Base-by-base conservation (phyloP, 2,329 filamentous ascomycete genomes). In the Dendrostoma leiphaemia region DNA sequence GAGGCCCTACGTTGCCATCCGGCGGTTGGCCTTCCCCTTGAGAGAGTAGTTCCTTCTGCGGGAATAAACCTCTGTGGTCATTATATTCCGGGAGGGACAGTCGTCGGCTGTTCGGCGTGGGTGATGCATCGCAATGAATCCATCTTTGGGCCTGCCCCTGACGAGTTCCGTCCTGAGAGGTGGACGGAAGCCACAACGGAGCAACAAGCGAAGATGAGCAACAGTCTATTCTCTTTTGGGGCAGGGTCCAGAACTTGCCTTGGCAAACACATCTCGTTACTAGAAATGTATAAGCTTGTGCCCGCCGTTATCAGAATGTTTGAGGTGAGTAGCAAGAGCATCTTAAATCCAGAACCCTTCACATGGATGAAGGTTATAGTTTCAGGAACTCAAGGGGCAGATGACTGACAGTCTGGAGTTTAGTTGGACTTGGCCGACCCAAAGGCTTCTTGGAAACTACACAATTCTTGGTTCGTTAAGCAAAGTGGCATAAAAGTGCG, bases 261-360 rank as follows among this genome's bases (percentile, higher is more conserved):
- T 4, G 34, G 51, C 7, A 53, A 26, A 41, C 38, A 41, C 2
- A 46, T 48, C 28, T 47, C 51, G 3, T 5, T 48, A 15, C 44
- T 48, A 3, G 51, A 48, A 28, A 48, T 53, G 44, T 53, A 53
- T 13, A 53, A 48, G 19, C 2, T 53, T 13, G 43, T 53, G 8
- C 44, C 44, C 6, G 44, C 32, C 5, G 17, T 53, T n/a, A 26
- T 48, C 4, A 41, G n/a, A n/a, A n/a, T n/a, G n/a, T n/a, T n/a
- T n/a, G 44, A 19, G 32, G 17, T 19, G 4, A 35, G n/a, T 35
- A 3, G 9, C 32, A 35, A 35, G 32, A n/a, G n/a, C n/a, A n/a
- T n/a, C n/a, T n/a, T n/a, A n/a, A n/a, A n/a, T n/a, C n/a, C n/a
- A n/a, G n/a, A n/a, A n/a, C n/a, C n/a, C n/a, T n/a, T n/a, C n/a